These are phyloP conservation scores for Aspergillus versicolor DNA, from an alignment of 2,329 filamentous ascomycete species.

Conservation along the genomic window DNA sequence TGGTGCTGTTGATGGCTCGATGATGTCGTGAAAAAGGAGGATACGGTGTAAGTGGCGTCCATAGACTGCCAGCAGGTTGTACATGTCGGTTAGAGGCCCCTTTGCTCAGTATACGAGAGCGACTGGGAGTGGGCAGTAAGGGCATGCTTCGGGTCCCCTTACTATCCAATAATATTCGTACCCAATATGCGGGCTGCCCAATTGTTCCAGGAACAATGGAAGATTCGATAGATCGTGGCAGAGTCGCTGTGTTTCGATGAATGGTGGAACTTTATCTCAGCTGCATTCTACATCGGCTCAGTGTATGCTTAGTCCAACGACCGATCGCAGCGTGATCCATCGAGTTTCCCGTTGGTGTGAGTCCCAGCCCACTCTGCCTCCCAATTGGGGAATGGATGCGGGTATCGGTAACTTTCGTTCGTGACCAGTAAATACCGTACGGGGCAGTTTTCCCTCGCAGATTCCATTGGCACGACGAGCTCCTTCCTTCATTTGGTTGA, in stretches of 20 bases:
- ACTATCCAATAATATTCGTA: neutral
- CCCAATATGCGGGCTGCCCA: neutral
- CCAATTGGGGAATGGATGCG: neutral
- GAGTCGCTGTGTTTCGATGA: neutral
- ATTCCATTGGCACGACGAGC: no score
- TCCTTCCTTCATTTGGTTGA: no score
- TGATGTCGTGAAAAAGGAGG: neutral
- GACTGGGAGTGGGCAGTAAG: neutral
- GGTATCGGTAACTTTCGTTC: neutral
- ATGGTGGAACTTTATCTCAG: neutral
- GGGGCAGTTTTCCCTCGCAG: no score
- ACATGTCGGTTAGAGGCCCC: neutral
- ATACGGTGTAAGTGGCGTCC: neutral
- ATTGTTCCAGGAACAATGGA: conserved; percentile 5
- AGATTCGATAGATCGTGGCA: neutral
- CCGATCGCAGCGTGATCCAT: neutral
- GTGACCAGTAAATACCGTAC: neutral
- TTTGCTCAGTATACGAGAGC: no score
- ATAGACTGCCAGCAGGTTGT: neutral
- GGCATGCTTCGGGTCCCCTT: neutral
- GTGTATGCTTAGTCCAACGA: neutral
- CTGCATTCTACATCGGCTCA: neutral
- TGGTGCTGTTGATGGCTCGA: no score
- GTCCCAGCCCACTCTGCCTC: neutral
- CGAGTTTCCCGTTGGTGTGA: neutral